phyloP scores from a whole-genome alignment of 1,284 basidiomycete species.

The Lentinus polychrous region DNA sequence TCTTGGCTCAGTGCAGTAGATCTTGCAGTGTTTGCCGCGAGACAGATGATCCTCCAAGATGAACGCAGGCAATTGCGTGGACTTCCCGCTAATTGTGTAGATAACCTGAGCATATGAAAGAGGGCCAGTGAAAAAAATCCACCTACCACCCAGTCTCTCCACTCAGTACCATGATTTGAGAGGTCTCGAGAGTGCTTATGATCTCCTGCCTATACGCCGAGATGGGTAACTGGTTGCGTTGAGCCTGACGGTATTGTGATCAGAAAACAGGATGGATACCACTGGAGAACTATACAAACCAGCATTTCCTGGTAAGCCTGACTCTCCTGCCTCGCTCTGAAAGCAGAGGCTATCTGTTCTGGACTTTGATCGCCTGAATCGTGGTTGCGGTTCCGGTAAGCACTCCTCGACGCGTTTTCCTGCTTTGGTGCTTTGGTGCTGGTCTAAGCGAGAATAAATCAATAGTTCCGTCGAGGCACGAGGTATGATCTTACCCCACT shows the following conservation, averaged over 20 bases:
- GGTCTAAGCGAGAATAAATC: slow-evolving; percentile 16
- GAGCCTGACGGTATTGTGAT: slow-evolving; percentile 33
- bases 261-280: slow-evolving; percentile 4
- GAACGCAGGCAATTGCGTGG: slow-evolving; percentile 94
- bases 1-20: slow-evolving; percentile 94
- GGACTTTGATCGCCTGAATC: slow-evolving; percentile 22
- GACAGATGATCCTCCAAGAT: slow-evolving; percentile 89
- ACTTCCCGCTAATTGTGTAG: slow-evolving; percentile 74
- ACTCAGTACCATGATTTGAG: slow-evolving; percentile 88
- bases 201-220: slow-evolving; percentile 80
- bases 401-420: slow-evolving; percentile 15
- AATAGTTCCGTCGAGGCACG: not conserved
- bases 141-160: slow-evolving; percentile 94
- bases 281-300: slow-evolving; percentile 36
- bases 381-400: slow-evolving; percentile 9
- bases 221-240: slow-evolving; percentile 82
- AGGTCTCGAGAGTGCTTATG: slow-evolving; percentile 63
- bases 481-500: slow-evolving; percentile 32
- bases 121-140: not conserved
- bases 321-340: slow-evolving; percentile 54
- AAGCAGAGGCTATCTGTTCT: slow-evolving; percentile 51
- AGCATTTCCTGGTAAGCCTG: slow-evolving; percentile 83
- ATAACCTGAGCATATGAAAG: slow-evolving; percentile 5
- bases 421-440: slow-evolving; percentile 26
- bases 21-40: slow-evolving; percentile 81